These are phyloP conservation scores for Aspergillus cristatus DNA, from an alignment of 495 filamentous ascomycete species.

Conservation along the genomic window DNA sequence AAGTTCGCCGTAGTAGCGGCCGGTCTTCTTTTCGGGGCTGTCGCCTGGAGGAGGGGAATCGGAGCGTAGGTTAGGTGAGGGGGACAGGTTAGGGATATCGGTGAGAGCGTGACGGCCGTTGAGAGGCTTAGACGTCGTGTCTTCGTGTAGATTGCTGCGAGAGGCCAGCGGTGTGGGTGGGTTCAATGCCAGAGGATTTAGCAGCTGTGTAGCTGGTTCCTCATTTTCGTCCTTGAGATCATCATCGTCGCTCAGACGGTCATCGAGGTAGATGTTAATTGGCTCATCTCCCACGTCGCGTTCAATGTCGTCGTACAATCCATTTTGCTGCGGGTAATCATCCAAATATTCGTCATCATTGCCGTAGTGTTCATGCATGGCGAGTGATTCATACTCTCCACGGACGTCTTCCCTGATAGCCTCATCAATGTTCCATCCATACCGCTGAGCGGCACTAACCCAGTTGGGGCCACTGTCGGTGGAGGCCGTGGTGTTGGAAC, in stretches of 20 bases:
- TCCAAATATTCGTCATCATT: slow-evolving; percentile 18
- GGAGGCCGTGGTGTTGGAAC: slow-evolving; percentile 28
- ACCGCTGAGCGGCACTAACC: slow-evolving; percentile 26
- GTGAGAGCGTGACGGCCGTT: slow-evolving; percentile 21
- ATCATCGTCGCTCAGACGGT: slow-evolving; percentile 20
- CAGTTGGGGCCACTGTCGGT: slow-evolving; percentile 25
- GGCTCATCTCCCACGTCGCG: slow-evolving; percentile 31
- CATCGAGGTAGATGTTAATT: slow-evolving; percentile 35
- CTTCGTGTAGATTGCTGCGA: slow-evolving; percentile 11
- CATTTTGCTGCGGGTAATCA: slow-evolving; percentile 9
- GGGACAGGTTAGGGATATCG: slow-evolving; percentile 28
- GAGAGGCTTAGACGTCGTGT: slow-evolving; percentile 12
- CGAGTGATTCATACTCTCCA: slow-evolving; percentile 34
- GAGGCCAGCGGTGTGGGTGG: slow-evolving; percentile 42
- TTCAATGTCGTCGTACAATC: slow-evolving; percentile 21
- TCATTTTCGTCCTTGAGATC: slow-evolving; percentile 26
- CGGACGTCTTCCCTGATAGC: slow-evolving; percentile 27
- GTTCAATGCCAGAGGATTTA: slow-evolving; percentile 44
- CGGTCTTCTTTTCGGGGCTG: slow-evolving; percentile 16
- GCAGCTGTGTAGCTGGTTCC: slow-evolving; percentile 15
- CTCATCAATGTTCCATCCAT: slow-evolving; percentile 21
- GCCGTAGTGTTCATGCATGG: slow-evolving; percentile 29
- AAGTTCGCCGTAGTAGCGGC: slow-evolving; percentile 31
- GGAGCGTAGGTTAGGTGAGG: neutral
- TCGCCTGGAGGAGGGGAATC: slow-evolving; percentile 12